Evolutionary conservation across 805 yeast genomes (phyloP), one percentile per base, ranked within the genome.

Genomic region (Debaryomyces maramus): DNA sequence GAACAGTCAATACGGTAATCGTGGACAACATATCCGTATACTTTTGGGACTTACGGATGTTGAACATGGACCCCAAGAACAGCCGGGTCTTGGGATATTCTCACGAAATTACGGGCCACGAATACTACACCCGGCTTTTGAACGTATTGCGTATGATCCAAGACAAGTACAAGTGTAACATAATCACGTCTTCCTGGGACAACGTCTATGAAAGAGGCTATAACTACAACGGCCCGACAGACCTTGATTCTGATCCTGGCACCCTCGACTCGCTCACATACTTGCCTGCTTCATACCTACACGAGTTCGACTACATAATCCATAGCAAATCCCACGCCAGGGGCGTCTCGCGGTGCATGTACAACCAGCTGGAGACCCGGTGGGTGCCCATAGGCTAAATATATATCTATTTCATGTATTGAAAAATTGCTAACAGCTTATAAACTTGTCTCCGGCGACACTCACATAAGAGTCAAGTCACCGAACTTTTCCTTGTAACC

Each of bases 401-500:
- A 10, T 8, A n/a, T 24, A 24, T 24, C 28, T 24, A 24, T n/a
- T 24, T 24, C 28, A 24, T 24, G 13, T 24, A 24, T 24, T 24
- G 28, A 24, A 24, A 24, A 24, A 24, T n/a, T 24, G n/a, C n/a
- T n/a, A n/a, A n/a, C n/a, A n/a, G n/a, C n/a, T n/a, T n/a, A n/a
- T n/a, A n/a, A n/a, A n/a, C n/a, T n/a, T n/a, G n/a, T n/a, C n/a
- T n/a, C n/a, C n/a, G n/a, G n/a, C n/a, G n/a, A 7, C 27, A 11
- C 39, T 66, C 72, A 78, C 97, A 91, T 93, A 67, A 89, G 88
- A 60, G 91, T 88, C 73, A 91, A 81, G 67, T 86, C 88, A 71
- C 98, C 98, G 70, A 93, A 93, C 83, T 90, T 93, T 73, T 93
- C 98, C 73, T 86, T 83, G 83, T 93, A 93, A 59, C 97, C 96